Conservation (phyloP, 768 basidiomycete species). For the Rhodosporidiobolus odoratus region DNA sequence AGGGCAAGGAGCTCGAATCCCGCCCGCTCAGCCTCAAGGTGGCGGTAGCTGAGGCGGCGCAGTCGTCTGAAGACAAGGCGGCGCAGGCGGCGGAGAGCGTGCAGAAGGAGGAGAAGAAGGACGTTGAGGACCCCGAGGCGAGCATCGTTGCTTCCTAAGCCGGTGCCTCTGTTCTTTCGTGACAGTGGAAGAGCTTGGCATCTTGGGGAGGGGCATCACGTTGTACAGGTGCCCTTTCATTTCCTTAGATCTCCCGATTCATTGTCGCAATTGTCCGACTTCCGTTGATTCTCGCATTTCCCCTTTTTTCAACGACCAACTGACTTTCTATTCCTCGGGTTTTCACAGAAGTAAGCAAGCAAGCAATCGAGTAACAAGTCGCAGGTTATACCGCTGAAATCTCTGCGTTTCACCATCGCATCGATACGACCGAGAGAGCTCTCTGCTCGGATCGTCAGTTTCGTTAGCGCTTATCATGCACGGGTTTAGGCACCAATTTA, state of each 20-base stretch:
- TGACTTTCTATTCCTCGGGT: neutral
- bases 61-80: neutral
- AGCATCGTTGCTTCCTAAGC: conserved; percentile 36
- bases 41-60: conserved; percentile 68
- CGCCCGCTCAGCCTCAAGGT: conserved; percentile 87
- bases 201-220: neutral
- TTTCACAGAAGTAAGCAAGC: too few species aligned
- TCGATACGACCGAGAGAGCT: too few species aligned
- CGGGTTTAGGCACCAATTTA: too few species aligned
- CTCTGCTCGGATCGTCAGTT: too few species aligned
- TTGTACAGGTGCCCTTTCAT: conserved; percentile 10
- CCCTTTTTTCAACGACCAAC: neutral
- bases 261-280: too few species aligned
- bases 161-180: neutral
- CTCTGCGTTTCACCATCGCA: too few species aligned
- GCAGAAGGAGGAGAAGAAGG: neutral
- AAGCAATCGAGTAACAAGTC: too few species aligned
- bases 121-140: conserved; percentile 31
- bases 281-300: neutral
- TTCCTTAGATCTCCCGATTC: too few species aligned
- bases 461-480: too few species aligned
- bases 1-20: conserved; percentile 82
- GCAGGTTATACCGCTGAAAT: too few species aligned
- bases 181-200: neutral
- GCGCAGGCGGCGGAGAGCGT: neutral